Conservation (phyloP, 257 asterid species). For the Solanum ossicruentum region DNA sequence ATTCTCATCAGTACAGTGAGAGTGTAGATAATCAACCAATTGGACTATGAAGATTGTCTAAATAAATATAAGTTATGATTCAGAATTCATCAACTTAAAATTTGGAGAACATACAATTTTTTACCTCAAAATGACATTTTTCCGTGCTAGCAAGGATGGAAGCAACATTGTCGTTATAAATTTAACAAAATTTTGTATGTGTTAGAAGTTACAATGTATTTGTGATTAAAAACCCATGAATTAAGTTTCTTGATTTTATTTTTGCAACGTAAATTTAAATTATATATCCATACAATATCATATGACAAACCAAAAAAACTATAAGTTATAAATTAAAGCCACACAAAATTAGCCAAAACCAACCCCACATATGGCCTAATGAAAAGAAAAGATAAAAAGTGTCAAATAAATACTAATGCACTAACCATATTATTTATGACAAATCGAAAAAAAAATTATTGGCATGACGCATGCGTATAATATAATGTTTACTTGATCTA, state of each 20-base stretch:
- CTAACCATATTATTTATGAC: not conserved
- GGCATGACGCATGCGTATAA: not conserved
- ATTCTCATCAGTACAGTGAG: no score
- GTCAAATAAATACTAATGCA: not conserved
- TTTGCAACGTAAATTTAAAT: not conserved
- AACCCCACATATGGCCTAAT: not conserved
- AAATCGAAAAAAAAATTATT: not conserved
- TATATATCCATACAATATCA: no score
- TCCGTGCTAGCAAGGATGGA: accelerated
- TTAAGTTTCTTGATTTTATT: not conserved
- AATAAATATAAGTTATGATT: not conserved
- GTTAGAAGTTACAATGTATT: not conserved
- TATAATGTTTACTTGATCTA: not conserved
- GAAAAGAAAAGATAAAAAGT: not conserved
- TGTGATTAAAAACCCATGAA: not conserved
- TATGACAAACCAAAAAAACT: not conserved
- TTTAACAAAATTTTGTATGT: not conserved
- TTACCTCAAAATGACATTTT: not conserved
- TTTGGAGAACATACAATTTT: no score
- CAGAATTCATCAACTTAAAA: not conserved
- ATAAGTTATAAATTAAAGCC: not conserved
- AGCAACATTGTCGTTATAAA: not conserved
- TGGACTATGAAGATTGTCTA: no score
- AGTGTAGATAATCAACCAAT: no score
- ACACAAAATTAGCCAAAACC: not conserved